Conservation (phyloP, 169 alveolate species). For the Cryptosporidium sp. region DNA sequence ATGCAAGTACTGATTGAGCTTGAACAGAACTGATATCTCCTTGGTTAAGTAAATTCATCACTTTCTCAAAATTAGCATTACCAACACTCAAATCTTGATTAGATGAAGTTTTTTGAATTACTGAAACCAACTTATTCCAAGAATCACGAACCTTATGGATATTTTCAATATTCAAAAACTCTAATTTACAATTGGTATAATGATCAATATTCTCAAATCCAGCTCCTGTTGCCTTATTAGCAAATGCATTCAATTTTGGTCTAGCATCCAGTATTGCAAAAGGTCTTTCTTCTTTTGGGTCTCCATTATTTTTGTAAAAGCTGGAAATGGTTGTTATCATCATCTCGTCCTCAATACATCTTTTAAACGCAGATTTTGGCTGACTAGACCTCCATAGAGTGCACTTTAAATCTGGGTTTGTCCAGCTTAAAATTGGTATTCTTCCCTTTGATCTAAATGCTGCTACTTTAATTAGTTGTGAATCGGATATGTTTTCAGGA, state of each 20-base stretch:
- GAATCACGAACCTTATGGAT: conserved; percentile 80
- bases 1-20: not conserved
- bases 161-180: conserved; percentile 80
- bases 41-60: not conserved
- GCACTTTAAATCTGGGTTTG: conserved; percentile 28
- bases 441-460: conserved; percentile 80
- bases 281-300: conserved; percentile 38
- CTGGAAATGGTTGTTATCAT: conserved; percentile 70
- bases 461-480: conserved; percentile 73
- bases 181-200: conserved; percentile 79
- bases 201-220: conserved; percentile 82
- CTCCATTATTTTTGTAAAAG: conserved; percentile 62
- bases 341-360: conserved; percentile 77
- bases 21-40: not conserved
- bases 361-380: conserved; percentile 76
- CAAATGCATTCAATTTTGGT: conserved; percentile 83
- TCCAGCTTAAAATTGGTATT: conserved; percentile 81
- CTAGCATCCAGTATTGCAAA: conserved; percentile 80
- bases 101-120: conserved; percentile 17
- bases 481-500: conserved; percentile 79
- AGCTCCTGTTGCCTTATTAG: conserved; percentile 83
- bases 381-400: conserved; percentile 78
- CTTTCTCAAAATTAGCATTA: not conserved
- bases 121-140: conserved; percentile 42
- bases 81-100: not conserved